These are phyloP conservation scores for Phoenix dactylifera DNA, from an alignment of 176 grass and related monocot species.

Conservation along the genomic window DNA sequence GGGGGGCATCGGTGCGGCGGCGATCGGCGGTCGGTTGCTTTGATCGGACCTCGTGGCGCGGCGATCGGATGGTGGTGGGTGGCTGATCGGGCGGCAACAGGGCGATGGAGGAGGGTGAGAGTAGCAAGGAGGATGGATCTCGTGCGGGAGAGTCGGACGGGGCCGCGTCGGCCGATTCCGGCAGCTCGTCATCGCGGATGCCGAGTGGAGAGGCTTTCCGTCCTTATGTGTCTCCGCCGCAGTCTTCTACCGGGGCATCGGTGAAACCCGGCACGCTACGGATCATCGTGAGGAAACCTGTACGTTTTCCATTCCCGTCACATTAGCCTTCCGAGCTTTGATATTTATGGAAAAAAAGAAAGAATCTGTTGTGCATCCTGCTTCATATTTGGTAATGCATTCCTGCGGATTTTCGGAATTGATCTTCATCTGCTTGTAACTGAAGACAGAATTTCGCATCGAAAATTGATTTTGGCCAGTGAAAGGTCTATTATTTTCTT, in stretches of 20 bases:
- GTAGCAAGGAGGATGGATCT: constrained; percentile 8
- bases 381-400: too few species aligned
- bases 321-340: too few species aligned
- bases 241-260: constrained; percentile 26
- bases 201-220: constrained; percentile 37
- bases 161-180: neutral
- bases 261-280: constrained; percentile 32
- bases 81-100: constrained; percentile 1
- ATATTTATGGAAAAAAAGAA: too few species aligned
- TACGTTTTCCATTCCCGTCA: constrained; percentile 48
- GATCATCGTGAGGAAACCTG: constrained; percentile 50
- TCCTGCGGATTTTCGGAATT: too few species aligned
- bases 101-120: constrained; percentile 7
- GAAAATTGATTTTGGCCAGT: too few species aligned
- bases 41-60: too few species aligned
- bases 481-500: too few species aligned
- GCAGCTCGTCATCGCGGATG: constrained; percentile 24
- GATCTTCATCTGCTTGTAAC: too few species aligned
- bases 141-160: constrained; percentile 22
- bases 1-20: too few species aligned
- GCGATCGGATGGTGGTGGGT: neutral
- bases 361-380: too few species aligned
- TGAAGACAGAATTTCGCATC: too few species aligned
- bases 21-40: too few species aligned
- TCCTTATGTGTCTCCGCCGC: constrained; percentile 16